Percentiles rank a stretch among this genome's conserved stretches.
Conservation (phyloP, 2,329 filamentous ascomycete genomes). For the Dactylellina cionopaga region DNA sequence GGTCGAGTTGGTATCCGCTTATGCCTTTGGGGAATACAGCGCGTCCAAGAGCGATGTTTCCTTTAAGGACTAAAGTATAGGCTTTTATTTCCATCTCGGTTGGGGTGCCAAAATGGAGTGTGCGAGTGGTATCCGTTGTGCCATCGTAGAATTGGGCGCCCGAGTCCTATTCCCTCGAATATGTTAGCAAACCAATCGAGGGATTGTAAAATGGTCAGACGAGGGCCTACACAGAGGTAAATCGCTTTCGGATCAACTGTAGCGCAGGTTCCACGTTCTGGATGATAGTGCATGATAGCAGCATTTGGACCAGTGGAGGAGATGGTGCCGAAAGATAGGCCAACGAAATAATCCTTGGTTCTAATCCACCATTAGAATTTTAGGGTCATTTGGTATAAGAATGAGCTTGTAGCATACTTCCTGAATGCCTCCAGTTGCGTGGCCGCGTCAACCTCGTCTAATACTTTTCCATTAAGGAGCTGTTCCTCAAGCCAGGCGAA, state of each 20-base stretch:
- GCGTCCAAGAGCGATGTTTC: slow-evolving; percentile 86
- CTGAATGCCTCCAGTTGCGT: slow-evolving; percentile 86
- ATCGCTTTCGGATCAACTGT: slow-evolving; percentile 83
- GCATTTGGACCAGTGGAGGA: slow-evolving; percentile 93
- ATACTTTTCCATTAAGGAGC: slow-evolving; percentile 72
- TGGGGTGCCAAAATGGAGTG: slow-evolving; percentile 88
- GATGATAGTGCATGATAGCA: slow-evolving; percentile 94
- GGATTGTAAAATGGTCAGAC: not conserved
- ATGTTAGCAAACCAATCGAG: too few relatives aligned
- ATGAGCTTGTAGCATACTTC: slow-evolving; percentile 60
- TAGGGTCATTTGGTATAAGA: not conserved
- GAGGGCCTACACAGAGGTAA: slow-evolving; percentile 74
- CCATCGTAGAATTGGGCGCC: slow-evolving; percentile 96
- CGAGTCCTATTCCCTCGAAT: too few relatives aligned
- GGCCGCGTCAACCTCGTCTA: slow-evolving; percentile 91
- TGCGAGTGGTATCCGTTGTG: slow-evolving; percentile 94
- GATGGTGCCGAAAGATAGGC: slow-evolving; percentile 93
- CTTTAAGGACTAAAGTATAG: slow-evolving; percentile 94
- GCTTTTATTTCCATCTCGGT: slow-evolving; percentile 84
- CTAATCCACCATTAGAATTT: not conserved
- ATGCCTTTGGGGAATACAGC: slow-evolving; percentile 94
- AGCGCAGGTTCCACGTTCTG: slow-evolving; percentile 82
- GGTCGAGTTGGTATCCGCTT: slow-evolving; percentile 89
- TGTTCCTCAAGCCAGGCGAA: slow-evolving; percentile 97
- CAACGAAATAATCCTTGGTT: slow-evolving; percentile 75